Conservation (phyloP, 306 rosid species). For the Cucumis cinereus region DNA sequence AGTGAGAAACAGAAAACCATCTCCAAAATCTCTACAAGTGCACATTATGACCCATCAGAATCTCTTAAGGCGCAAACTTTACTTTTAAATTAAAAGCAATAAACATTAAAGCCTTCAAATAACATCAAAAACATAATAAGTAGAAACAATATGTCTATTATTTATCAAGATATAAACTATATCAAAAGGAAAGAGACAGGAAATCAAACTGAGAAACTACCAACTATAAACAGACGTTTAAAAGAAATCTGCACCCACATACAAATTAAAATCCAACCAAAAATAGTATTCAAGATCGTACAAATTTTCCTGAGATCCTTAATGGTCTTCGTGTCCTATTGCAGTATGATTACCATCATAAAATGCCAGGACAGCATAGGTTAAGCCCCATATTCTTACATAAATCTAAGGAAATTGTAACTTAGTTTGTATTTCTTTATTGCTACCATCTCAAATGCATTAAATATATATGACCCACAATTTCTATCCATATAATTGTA, state of each 20-base stretch:
- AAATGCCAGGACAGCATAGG: neutral
- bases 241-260: neutral
- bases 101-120: neutral
- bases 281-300: neutral
- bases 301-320: neutral
- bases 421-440: neutral
- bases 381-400: neutral
- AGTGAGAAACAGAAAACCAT: neutral
- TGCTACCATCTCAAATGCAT: neutral
- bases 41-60: neutral
- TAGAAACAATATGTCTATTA: neutral
- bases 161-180: neutral
- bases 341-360: neutral
- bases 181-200: neutral
- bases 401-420: neutral
- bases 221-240: neutral
- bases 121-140: neutral
- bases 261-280: neutral
- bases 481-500: neutral
- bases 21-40: neutral
- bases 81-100: neutral
- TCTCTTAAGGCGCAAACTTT: neutral
- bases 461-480: neutral
- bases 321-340: neutral
- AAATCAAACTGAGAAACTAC: neutral